Conservation (phyloP, 2,329 filamentous ascomycete genomes). For the Xylariaceae sp. region DNA sequence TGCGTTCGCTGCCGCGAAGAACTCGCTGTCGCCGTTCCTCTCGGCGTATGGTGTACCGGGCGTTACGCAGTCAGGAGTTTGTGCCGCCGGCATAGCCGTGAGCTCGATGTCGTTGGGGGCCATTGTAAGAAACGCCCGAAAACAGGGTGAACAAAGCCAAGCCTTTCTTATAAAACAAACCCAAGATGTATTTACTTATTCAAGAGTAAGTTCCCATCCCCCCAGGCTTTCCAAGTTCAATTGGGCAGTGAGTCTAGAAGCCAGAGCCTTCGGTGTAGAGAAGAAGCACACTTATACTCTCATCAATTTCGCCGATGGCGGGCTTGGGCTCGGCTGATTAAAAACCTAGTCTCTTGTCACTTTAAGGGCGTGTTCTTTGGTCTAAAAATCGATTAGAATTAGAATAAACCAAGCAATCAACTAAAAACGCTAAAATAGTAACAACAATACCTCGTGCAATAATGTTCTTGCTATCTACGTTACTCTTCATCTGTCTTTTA, state of each 20-base stretch:
- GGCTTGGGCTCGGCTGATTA: no score
- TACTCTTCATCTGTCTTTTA: no score
- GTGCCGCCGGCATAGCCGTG: neutral
- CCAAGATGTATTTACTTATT: slow-evolving; percentile 1
- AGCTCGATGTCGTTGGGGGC: slow-evolving; percentile 21
- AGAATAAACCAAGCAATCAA: no score
- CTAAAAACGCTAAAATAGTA: no score
- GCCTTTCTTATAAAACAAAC: neutral
- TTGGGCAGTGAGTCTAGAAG: neutral
- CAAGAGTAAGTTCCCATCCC: neutral
- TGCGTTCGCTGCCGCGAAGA: slow-evolving; percentile 7
- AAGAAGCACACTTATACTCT: slow-evolving; percentile 16
- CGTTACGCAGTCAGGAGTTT: slow-evolving; percentile 19
- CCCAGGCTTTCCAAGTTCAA: neutral
- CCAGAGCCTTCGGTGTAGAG: neutral
- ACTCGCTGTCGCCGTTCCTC: slow-evolving; percentile 7
- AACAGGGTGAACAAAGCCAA: neutral
- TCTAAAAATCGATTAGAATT: no score
- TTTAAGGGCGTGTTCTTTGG: no score
- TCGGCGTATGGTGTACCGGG: slow-evolving; percentile 13
- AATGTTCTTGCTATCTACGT: no score
- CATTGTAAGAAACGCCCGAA: slow-evolving; percentile 9
- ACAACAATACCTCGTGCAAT: no score
- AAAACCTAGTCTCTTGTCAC: no score
- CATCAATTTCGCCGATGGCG: slow-evolving; percentile 22